phyloP scores from a whole-genome alignment of 345 rosid genomes.

The Acer negundo region DNA sequence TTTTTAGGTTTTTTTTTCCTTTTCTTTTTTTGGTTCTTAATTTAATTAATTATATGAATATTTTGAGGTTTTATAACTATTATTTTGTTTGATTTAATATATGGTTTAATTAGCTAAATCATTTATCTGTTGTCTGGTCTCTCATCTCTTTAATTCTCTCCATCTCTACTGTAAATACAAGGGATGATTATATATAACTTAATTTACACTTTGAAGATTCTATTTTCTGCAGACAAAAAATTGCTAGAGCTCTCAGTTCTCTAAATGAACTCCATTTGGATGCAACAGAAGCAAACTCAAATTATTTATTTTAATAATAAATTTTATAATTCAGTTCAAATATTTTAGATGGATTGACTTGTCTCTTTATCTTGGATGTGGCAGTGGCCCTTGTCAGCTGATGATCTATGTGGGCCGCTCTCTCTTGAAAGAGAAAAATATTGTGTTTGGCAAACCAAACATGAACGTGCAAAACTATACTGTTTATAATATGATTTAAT shows the following conservation, averaged over 20 bases:
- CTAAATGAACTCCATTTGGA: constrained; percentile 16
- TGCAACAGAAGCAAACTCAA: neutral
- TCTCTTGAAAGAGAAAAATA: neutral
- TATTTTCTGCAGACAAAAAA: constrained; percentile 13
- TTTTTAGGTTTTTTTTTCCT: neutral
- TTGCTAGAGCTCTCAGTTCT: neutral
- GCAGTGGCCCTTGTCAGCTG: neutral
- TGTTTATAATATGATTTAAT: neutral
- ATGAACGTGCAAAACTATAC: constrained; percentile 21
- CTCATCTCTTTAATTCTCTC: neutral
- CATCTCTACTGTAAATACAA: constrained; percentile 22
- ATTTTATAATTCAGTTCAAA: neutral
- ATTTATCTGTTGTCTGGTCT: neutral
- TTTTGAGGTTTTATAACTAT: neutral
- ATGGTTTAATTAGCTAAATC: constrained; percentile 10
- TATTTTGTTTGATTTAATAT: neutral
- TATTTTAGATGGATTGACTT: constrained; percentile 2
- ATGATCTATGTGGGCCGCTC: neutral
- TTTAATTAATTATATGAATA: neutral
- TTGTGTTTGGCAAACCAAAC: constrained; percentile 35
- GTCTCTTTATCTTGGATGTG: constrained; percentile 11
- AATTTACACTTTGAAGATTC: constrained; percentile 3
- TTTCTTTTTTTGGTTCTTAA: neutral
- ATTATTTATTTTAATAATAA: neutral
- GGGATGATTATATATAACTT: neutral